Percentiles rank a stretch among this genome's conserved stretches.
Evolutionary conservation across 768 basidiomycete genomes (phyloP).

Genomic region (Lactarius sp.): DNA sequence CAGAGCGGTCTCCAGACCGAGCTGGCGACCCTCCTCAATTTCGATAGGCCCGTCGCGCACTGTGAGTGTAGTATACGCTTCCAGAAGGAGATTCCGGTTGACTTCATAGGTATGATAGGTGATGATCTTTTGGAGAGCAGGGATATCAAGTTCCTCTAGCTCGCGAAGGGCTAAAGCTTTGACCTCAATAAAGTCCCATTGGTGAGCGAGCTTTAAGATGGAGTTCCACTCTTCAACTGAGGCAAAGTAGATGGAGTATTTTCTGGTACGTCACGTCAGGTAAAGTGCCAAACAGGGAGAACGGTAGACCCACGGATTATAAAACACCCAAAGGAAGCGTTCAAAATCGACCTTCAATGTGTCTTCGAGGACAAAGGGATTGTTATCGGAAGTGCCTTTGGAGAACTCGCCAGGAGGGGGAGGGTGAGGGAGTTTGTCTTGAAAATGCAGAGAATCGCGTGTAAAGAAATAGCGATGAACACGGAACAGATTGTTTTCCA

Average conservation of each 20-base stretch:
- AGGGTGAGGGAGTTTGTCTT: constrained; percentile 29
- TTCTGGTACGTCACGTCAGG: constrained; percentile 34
- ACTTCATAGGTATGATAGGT: constrained; percentile 52
- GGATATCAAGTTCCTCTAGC: constrained; percentile 41
- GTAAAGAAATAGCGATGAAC: constrained; percentile 32
- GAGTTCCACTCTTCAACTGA: constrained; percentile 47
- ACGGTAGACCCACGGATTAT: constrained; percentile 31
- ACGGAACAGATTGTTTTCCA: constrained; percentile 16
- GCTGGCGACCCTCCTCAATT: constrained; percentile 46
- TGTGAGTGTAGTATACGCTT: constrained; percentile 49
- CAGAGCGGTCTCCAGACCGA: constrained; percentile 56
- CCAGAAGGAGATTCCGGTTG: constrained; percentile 44
- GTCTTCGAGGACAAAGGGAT: constrained; percentile 31
- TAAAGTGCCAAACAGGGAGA: neutral
- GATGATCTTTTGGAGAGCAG: constrained; percentile 49
- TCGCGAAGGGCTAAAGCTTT: constrained; percentile 50
- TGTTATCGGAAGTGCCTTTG: constrained; percentile 31
- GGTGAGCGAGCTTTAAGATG: constrained; percentile 49
- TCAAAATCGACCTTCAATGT: constrained; percentile 30
- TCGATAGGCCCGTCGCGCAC: constrained; percentile 47
- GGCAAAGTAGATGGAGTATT: constrained; percentile 52
- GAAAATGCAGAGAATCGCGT: constrained; percentile 31
- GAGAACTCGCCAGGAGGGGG: constrained; percentile 29
- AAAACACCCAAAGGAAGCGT: constrained; percentile 34
- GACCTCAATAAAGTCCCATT: constrained; percentile 53